Conservation (phyloP, 106 monocot genomes). For the Dendrobium officinale region DNA sequence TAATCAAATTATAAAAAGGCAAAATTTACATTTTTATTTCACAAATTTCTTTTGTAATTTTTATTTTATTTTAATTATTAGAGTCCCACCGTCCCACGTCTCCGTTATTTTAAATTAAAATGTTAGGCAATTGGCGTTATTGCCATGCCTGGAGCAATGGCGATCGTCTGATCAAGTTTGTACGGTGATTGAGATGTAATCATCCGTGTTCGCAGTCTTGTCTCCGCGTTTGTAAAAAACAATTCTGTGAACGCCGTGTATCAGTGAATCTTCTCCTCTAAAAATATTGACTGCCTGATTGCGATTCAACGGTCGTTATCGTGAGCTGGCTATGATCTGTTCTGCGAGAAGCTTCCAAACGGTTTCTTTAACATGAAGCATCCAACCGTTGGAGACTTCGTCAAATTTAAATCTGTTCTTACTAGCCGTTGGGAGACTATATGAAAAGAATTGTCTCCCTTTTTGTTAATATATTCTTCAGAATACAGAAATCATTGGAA, state of each 20-base stretch:
- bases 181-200: not conserved
- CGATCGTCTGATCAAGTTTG: not conserved
- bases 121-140: no score
- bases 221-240: not conserved
- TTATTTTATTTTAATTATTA: no score
- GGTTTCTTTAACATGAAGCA: not conserved
- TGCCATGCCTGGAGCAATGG: not conserved
- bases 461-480: no score
- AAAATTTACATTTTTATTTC: no score
- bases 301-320: not conserved
- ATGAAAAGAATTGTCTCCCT: no score
- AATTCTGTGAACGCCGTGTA: not conserved
- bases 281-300: not conserved
- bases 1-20: no score
- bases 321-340: not conserved
- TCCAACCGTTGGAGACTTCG: not conserved
- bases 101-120: no score
- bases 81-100: not conserved
- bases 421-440: constrained; percentile 2
- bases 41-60: no score
- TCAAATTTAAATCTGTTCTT: not conserved
- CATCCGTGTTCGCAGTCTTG: not conserved
- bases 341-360: not conserved
- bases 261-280: no score
- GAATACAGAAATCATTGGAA: no score